Evolutionary conservation across 169 alveolate genomes (phyloP).

Genomic region (Blepharisma undulans): DNA sequence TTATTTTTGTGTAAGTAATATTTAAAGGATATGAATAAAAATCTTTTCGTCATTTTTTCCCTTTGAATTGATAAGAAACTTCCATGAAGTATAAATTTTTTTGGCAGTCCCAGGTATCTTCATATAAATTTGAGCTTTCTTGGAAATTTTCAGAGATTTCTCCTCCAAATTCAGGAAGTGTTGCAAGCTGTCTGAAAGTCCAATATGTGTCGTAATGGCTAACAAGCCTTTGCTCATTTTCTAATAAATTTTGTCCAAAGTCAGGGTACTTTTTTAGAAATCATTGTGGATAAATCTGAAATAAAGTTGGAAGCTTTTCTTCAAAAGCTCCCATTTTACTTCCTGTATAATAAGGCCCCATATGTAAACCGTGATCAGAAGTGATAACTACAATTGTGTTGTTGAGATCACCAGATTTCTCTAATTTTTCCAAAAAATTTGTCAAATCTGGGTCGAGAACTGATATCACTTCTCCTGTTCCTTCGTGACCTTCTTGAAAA

Average conservation of each 20-base stretch:
- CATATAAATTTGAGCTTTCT: not conserved
- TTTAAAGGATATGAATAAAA: not conserved
- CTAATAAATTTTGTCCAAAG: not conserved
- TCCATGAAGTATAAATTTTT: conserved; percentile 4
- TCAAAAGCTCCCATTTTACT: conserved; percentile 38
- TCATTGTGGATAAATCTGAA: conserved; percentile 3
- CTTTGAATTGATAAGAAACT: not conserved
- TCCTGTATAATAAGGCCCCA: conserved; percentile 50
- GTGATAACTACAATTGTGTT: conserved; percentile 61
- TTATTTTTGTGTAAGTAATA: not conserved
- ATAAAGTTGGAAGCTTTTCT: conserved; percentile 27
- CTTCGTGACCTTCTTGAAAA: conserved; percentile 73
- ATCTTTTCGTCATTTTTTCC: not conserved
- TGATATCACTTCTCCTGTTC: conserved; percentile 69
- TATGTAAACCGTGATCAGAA: conserved; percentile 72
- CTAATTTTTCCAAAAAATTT: conserved; percentile 45
- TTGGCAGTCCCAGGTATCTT: conserved; percentile 36
- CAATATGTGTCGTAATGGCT: conserved; percentile 37
- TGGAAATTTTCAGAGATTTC: not conserved
- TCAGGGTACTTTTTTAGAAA: conserved; percentile 34
- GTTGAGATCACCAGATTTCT: conserved; percentile 48
- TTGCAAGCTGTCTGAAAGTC: conserved; percentile 29
- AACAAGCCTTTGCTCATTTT: conserved; percentile 8
- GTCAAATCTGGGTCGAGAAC: conserved; percentile 56
- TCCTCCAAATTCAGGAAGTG: conserved; percentile 37